Percentiles rank a stretch among this genome's conserved stretches.
phyloP scores from a whole-genome alignment of 169 alveolate species.

The Eimeria maxima region DNA sequence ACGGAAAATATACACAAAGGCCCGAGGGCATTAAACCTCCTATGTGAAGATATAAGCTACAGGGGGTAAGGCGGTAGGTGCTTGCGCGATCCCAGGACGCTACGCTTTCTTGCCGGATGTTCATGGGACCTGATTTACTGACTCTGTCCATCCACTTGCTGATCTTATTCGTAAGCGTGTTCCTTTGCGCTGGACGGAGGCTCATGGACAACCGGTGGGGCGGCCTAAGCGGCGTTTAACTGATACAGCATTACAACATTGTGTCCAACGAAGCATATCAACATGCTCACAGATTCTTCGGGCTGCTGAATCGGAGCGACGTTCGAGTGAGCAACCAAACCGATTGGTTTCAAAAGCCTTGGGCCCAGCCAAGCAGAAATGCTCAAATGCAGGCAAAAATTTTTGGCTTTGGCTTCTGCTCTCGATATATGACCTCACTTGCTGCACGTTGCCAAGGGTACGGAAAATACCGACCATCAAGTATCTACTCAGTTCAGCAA shows the following conservation, averaged over 20 bases:
- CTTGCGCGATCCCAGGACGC: not conserved
- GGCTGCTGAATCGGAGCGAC: not conserved
- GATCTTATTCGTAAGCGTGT: not conserved
- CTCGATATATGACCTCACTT: not conserved
- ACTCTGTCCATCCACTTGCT: not conserved
- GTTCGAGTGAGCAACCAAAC: not conserved
- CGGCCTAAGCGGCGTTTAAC: not conserved
- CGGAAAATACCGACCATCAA: not conserved
- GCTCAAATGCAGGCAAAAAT: not conserved
- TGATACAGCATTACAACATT: not conserved
- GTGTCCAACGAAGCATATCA: not conserved
- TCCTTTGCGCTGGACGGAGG: not conserved
- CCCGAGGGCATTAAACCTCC: not conserved
- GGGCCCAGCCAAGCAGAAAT: not conserved
- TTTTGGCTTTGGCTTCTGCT: not conserved
- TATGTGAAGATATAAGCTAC: not conserved
- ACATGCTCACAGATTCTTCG: not conserved
- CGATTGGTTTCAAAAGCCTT: not conserved
- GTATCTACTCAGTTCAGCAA: not conserved
- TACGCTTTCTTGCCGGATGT: not conserved
- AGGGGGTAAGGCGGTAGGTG: not conserved
- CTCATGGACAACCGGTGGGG: slow-evolving; percentile 7
- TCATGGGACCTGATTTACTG: not conserved
- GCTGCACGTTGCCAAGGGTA: not conserved
- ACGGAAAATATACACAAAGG: not conserved